These are phyloP conservation scores for Prunus fruticosa DNA, from an alignment of 306 rosid genomes.

Conservation along the genomic window DNA sequence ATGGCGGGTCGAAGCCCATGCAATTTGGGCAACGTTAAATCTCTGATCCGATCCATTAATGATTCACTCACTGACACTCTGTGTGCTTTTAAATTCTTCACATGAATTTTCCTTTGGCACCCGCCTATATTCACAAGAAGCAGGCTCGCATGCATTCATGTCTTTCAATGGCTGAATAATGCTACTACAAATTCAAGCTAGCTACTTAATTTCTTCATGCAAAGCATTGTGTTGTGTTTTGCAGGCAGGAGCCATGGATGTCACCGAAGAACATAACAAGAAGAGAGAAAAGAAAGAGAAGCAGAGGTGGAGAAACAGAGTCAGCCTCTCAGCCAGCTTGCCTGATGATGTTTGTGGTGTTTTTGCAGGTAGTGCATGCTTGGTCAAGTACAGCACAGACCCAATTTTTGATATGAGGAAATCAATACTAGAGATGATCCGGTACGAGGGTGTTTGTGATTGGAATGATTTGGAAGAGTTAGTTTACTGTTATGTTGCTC, in stretches of 20 bases:
- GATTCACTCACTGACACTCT: background rate
- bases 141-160: background rate
- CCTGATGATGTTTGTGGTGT: slow-evolving; percentile 39
- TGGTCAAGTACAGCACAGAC: slow-evolving; percentile 30
- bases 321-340: slow-evolving; percentile 39
- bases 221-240: slow-evolving; percentile 11
- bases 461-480: slow-evolving; percentile 47
- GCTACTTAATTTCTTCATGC: background rate
- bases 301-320: slow-evolving; percentile 17
- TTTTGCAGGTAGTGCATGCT: slow-evolving; percentile 34
- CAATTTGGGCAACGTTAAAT: no score
- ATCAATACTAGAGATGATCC: slow-evolving; percentile 40
- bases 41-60: slow-evolving; percentile 8
- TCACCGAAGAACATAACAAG: background rate
- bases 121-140: background rate
- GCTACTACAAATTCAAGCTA: background rate
- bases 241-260: slow-evolving; percentile 27
- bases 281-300: background rate
- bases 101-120: slow-evolving; percentile 14
- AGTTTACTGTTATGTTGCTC: slow-evolving; percentile 40
- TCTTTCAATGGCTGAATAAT: background rate
- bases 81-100: slow-evolving; percentile 13
- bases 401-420: slow-evolving; percentile 28
- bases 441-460: slow-evolving; percentile 19
- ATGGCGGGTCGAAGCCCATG: no score